These are phyloP conservation scores for Diddensiella santjacobensis DNA, from an alignment of 805 yeast genomes.

Conservation along the genomic window DNA sequence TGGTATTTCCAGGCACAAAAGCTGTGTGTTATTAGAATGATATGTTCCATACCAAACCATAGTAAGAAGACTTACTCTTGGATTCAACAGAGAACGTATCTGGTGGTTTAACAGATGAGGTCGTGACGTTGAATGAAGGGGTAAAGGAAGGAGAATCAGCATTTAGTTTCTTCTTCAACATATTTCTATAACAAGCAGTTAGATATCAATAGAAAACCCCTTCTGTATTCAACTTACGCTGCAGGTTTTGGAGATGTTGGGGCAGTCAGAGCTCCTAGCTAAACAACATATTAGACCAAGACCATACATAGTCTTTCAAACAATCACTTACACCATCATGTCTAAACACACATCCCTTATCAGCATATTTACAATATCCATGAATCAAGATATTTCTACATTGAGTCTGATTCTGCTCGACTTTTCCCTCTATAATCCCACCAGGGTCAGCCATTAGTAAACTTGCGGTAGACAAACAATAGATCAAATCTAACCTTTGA, in stretches of 20 bases:
- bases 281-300: too few species aligned
- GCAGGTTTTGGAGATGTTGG: conserved; percentile 2
- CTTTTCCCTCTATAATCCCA: background rate
- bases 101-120: conserved; percentile 2
- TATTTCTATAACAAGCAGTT: background rate
- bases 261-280: background rate
- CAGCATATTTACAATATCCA: conserved; percentile 84
- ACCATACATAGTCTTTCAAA: too few species aligned
- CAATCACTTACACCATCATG: conserved; percentile 48
- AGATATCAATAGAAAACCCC: too few species aligned
- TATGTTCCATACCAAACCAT: too few species aligned
- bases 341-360: conserved; percentile 80
- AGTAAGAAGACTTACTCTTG: conserved; percentile 2
- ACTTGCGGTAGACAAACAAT: background rate
- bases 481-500: background rate
- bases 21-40: too few species aligned
- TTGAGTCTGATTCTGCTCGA: conserved; percentile 40
- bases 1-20: conserved; percentile 17
- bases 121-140: conserved; percentile 33
- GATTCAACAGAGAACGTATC: background rate
- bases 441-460: background rate
- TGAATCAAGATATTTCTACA: conserved; percentile 81
- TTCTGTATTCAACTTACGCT: background rate
- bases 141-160: conserved; percentile 55
- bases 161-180: conserved; percentile 44